phyloP scores from a whole-genome alignment of 345 rosid genomes.

The Bruguiera parviflora region DNA sequence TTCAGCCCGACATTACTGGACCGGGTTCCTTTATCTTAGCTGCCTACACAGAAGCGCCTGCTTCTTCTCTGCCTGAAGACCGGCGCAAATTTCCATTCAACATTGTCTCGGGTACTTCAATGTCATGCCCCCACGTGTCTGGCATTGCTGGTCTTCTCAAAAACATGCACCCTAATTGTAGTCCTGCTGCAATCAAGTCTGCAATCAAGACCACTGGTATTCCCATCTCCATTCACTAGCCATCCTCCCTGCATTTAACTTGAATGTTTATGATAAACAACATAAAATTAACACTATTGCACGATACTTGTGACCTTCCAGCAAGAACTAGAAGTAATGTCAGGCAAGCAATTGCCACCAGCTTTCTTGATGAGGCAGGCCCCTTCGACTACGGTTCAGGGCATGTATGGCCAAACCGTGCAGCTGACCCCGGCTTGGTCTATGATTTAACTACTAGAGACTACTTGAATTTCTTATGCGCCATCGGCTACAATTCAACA shows the following conservation, averaged over 20 bases:
- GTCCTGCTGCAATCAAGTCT: conserved; percentile 26
- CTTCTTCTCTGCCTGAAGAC: conserved; percentile 47
- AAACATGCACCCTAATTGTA: conserved; percentile 20
- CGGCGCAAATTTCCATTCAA: conserved; percentile 52
- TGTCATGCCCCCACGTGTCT: conserved; percentile 37
- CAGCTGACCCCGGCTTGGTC: conserved; percentile 23
- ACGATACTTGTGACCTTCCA: background rate
- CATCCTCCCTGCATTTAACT: no score
- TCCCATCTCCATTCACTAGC: background rate
- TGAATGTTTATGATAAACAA: no score
- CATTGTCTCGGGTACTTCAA: conserved; percentile 75
- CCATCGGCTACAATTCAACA: conserved; percentile 16
- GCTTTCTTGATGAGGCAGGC: background rate
- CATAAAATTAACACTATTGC: background rate
- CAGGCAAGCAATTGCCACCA: conserved; percentile 4
- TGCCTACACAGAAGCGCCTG: conserved; percentile 52
- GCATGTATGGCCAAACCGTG: conserved; percentile 15
- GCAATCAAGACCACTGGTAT: conserved; percentile 24
- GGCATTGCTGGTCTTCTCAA: conserved; percentile 25
- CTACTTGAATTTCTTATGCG: conserved; percentile 22
- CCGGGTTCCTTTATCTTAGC: conserved; percentile 87
- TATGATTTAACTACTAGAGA: conserved; percentile 16
- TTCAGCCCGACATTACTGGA: conserved; percentile 73
- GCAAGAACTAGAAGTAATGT: conserved; percentile 6
- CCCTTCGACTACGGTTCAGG: conserved; percentile 20